Conservation (phyloP, 768 basidiomycete species). For the Rhodotorula paludigena region DNA sequence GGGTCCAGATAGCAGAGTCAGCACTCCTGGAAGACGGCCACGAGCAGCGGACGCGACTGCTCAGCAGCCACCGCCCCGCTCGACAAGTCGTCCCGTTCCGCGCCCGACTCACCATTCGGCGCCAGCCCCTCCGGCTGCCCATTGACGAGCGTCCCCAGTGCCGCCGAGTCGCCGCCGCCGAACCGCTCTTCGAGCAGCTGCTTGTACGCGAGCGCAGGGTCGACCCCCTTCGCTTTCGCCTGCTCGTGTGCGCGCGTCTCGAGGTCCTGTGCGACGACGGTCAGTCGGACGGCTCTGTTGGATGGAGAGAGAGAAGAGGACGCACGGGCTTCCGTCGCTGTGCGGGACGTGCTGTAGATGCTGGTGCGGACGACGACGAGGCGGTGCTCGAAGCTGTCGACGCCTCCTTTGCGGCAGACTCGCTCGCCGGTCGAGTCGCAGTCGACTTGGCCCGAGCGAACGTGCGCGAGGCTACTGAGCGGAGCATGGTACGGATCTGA, state of each 20-base stretch:
- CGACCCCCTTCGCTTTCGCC: no score
- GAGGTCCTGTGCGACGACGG: neutral
- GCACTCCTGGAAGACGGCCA: no score
- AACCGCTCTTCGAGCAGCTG: slow-evolving; percentile 16
- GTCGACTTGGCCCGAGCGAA: neutral
- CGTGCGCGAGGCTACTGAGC: no score
- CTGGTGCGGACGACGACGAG: neutral
- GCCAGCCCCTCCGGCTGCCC: slow-evolving; percentile 17
- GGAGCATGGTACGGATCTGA: neutral
- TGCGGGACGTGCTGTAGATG: neutral
- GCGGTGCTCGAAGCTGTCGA: neutral
- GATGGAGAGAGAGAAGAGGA: neutral
- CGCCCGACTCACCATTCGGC: neutral
- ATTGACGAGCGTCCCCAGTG: slow-evolving; percentile 17
- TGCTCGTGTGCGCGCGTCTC: no score
- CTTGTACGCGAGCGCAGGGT: slow-evolving; percentile 8
- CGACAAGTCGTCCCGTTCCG: no score
- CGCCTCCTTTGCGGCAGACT: neutral
- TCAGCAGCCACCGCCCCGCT: no score
- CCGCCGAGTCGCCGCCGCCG: slow-evolving; percentile 12
- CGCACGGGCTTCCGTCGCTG: neutral
- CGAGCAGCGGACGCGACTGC: no score
- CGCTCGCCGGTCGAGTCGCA: neutral
- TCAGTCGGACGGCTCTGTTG: neutral
- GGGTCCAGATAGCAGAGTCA: no score